Evolutionary conservation across 441 rosid species (phyloP).

Genomic region (Pelargonium fulgidum): DNA sequence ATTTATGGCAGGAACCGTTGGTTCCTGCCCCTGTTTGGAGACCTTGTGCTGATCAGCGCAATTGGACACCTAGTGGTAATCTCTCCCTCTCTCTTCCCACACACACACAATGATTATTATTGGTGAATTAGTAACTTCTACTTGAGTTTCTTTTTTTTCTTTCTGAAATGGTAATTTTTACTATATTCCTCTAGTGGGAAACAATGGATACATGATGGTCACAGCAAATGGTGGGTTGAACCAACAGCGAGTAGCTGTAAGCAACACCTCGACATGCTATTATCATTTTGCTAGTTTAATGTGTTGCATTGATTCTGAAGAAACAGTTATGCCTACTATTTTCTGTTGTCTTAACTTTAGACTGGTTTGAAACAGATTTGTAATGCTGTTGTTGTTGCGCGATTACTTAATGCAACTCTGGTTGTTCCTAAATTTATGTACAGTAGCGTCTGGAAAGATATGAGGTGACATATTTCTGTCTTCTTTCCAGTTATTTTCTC

Average conservation of each 20-base stretch:
- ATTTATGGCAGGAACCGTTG: slow-evolving; percentile 80
- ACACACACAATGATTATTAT: background rate
- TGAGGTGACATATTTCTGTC: slow-evolving; percentile 49
- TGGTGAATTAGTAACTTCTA: background rate
- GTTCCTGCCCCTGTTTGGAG: slow-evolving; percentile 75
- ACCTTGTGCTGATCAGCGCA: slow-evolving; percentile 80
- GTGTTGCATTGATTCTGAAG: background rate
- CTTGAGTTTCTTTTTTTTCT: slow-evolving; percentile 1
- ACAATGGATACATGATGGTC: slow-evolving; percentile 75
- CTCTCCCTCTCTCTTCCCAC: slow-evolving; percentile 14
- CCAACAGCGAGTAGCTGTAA: slow-evolving; percentile 98
- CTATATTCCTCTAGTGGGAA: slow-evolving; percentile 40
- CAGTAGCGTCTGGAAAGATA: slow-evolving; percentile 92
- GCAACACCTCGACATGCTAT: slow-evolving; percentile 21
- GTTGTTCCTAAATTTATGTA: slow-evolving; percentile 86
- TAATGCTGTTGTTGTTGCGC: slow-evolving; percentile 81
- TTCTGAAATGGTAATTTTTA: background rate
- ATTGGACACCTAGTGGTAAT: slow-evolving; percentile 67
- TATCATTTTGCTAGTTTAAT: background rate
- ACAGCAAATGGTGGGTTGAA: slow-evolving; percentile 98
- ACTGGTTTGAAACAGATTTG: slow-evolving; percentile 53
- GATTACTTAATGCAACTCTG: slow-evolving; percentile 82
- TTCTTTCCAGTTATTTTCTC: background rate
- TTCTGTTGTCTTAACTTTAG: slow-evolving; percentile 19
- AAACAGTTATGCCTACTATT: slow-evolving; percentile 3